Base-by-base conservation (phyloP, 441 rosid species). In the Mallotus repandus region DNA sequence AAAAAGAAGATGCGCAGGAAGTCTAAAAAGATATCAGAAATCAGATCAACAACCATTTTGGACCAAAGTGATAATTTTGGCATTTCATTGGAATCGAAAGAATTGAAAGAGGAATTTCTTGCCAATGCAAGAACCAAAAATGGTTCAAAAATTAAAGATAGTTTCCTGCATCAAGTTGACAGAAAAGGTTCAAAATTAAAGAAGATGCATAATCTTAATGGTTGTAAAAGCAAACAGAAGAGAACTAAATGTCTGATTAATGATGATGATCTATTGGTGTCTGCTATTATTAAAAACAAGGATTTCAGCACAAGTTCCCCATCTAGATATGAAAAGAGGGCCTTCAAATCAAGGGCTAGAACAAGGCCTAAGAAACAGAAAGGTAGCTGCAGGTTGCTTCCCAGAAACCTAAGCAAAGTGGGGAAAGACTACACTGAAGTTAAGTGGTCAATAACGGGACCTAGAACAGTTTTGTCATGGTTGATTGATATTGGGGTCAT, bases 381-480 rank as follows among this genome's bases (percentile, higher is more conserved):
- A 77, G 90, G 95, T 61, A 79, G 89, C 46, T 91, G 94, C 82
- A 84, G 82, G 80, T 79, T 93, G 84, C 94, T 89, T 75, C 97
- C 91, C 16, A 82, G 82, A 68, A 87, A 84, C 70, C 66, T 79
- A 5, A 84, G 83, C 61, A 88, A 87, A 76, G 81, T 69, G 58
- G 86, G 86, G 61, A 86, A 85, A 80, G 81, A 75, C 56, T 66
- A 70, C 60, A 66, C 32, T 46, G 83, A 84, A 70, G 81, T 80
- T 72, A 84, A 83, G 60, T 84, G 91, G 88, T 81, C 84, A 64
- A 70, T 66, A 67, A 67, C 77, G 72, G 88, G 88, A 76, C 76
- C 89, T 72, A 87, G 97, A 80, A 87, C 97, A 7, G 91, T 95
- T 57, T 83, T 95, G 74, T 87, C 92, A 58, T 92, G 97, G 99